Percentiles rank a stretch among this genome's conserved stretches.
These are phyloP conservation scores for Claviceps pusilla DNA, from an alignment of 2,329 filamentous ascomycete species.

Conservation along the genomic window DNA sequence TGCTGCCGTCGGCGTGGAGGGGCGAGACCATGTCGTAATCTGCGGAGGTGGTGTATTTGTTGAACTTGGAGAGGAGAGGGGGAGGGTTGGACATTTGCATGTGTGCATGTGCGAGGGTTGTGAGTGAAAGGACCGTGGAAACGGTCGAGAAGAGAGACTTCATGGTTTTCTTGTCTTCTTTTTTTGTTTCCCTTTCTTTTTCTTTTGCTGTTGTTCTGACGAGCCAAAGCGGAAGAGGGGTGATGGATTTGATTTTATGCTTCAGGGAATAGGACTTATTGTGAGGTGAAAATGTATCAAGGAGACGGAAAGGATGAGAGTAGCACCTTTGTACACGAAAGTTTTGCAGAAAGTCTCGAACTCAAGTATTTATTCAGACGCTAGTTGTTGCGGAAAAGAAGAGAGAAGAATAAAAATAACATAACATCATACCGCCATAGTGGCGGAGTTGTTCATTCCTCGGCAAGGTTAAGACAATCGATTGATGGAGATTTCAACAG, in stretches of 20 bases:
- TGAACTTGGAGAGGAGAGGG: conserved; percentile 38
- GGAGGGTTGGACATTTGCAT: conserved; percentile 40
- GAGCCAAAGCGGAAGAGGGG: no score
- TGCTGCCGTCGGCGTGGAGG: conserved; percentile 40
- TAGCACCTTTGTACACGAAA: neutral
- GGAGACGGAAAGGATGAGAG: neutral
- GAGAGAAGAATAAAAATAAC: neutral
- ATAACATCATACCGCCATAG: neutral
- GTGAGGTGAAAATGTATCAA: neutral
- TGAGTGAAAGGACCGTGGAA: neutral
- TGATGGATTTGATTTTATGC: no score
- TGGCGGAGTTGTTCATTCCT: neutral
- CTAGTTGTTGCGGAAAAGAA: neutral
- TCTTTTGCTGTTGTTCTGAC: neutral
- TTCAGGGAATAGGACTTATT: no score
- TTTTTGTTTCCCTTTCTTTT: no score
- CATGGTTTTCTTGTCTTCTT: neutral
- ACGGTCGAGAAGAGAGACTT: neutral
- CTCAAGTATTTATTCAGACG: neutral
- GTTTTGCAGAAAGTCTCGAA: neutral
- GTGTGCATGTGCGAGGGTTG: conserved; percentile 23
- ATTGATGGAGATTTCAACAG: neutral
- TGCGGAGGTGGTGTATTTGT: conserved; percentile 32
- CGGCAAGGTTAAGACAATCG: neutral
- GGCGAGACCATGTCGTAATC: conserved; percentile 64